Percentiles rank a stretch among this genome's conserved stretches.
Conservation (phyloP, 164 flowering plant genomes). For the Echeveria elegans region DNA sequence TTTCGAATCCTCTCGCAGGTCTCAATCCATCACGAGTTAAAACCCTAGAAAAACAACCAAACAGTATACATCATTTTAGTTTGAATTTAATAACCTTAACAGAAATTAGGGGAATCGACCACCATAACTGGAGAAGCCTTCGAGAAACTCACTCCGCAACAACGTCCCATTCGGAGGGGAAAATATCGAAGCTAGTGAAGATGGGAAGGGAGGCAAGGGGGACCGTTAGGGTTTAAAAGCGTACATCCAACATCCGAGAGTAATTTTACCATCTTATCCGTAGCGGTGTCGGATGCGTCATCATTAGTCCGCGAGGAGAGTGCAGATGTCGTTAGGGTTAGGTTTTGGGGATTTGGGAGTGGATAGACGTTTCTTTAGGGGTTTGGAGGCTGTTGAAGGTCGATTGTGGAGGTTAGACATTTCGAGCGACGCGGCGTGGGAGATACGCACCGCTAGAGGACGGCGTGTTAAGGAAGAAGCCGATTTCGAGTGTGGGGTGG, state of each 20-base stretch:
- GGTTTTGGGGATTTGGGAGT: conserved; percentile 22
- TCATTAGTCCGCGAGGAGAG: background rate
- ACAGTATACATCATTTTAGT: background rate
- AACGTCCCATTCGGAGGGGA: conserved; percentile 23
- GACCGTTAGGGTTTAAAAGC: conserved; percentile 39
- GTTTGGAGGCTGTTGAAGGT: conserved; percentile 8
- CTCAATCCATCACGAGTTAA: conserved; percentile 23
- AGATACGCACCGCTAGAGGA: background rate
- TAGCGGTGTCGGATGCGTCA: background rate
- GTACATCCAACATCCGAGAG: conserved; percentile 79
- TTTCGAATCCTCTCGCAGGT: conserved; percentile 24
- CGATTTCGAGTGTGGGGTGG: background rate
- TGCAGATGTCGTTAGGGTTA: conserved; percentile 1
- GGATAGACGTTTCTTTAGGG: conserved; percentile 17
- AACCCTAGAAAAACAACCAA: conserved; percentile 22
- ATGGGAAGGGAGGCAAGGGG: conserved; percentile 57
- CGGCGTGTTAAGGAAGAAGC: background rate
- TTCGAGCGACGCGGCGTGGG: background rate
- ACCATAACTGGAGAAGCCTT: conserved; percentile 56
- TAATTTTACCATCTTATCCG: conserved; percentile 36
- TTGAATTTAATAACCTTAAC: background rate
- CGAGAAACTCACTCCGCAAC: conserved; percentile 41
- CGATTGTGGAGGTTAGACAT: conserved; percentile 2
- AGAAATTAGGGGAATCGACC: background rate
- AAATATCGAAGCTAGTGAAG: conserved; percentile 38